Evolutionary conservation across 2,329 filamentous ascomycete genomes (phyloP), one percentile per base, ranked within the genome.

Genomic region (Cordyceps pruinosa): DNA sequence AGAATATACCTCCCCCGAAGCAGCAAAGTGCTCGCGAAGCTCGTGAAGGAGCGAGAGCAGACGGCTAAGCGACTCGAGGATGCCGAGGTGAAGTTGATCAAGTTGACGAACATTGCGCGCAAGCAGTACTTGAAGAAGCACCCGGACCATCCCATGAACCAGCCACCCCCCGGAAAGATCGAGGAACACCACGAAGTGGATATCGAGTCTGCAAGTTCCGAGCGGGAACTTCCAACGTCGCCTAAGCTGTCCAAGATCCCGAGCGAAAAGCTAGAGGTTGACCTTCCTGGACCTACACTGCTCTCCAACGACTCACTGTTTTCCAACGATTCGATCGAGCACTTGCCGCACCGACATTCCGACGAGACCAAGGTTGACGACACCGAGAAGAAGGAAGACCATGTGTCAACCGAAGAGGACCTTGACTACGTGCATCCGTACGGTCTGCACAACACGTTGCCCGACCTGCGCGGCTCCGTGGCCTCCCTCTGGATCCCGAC

Each of bases 1-100:
- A 85, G 87, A 59, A 79, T 97, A 37, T 97, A 92, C 90, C 83
- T 97, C 58, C 85, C 85, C 1, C 86, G 86, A 15, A 88, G 95
- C 59, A 87, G 85, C 17, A 83, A 86, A 57, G 83, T 91, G 54
- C 78, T 97, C 1, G 87, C 90, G 61, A 84, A 96, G 10, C 77
- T 91, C 56, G 90, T 97, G 41, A 82, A 90, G 64, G 84, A 95
- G 62, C 85, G 94, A 41, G 86, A 96, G 67, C 83, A 88, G 69
- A 84, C 84, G 5, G 89, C 91, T 3, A 83, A 88, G 76, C 86
- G 88, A 64, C 80, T 99, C 5, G 94, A 99, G 70, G 86, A 79
- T 61, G 90, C 92, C 28, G 92, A 97, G 73, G 87, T 93, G 28
- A 87, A 89, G 66, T 80, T 97, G 8, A 89, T 97, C 67, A 88